Base-by-base conservation (phyloP, 495 filamentous ascomycete species). In the Xylaria telfairii region DNA sequence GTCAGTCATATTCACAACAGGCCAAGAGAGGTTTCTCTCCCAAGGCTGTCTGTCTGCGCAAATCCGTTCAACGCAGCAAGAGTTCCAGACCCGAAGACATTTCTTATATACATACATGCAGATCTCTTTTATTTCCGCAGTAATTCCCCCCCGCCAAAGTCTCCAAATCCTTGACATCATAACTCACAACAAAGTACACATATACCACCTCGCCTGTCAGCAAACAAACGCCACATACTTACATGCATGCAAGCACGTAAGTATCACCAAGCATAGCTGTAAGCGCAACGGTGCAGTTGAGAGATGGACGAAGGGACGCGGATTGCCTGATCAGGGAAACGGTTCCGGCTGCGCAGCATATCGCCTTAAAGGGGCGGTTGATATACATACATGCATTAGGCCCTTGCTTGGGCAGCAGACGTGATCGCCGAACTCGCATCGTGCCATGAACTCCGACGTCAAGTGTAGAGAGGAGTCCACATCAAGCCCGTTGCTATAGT, bases 401-500 rank as follows among this genome's bases (percentile, higher is more conserved):
- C 17, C 56, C 32, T 34, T 37, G 56, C 19, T 59, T 6, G 24
- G n/a, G 10, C 32, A 54, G 13, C 8, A 10, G 10, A 61, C 59
- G 37, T 15, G 37, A 17, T 61, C 57, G 37, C 59, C 37, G 59
- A 61, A 42, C n/a, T 61, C 59, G 59, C 37, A 42, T 41, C 34
- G 10, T 39, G n/a, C n/a, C n/a, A 28, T 5, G 8, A 3, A 21
- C 15, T 21, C 12, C 21, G 10, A 61, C 15, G 19, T 39, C 54
- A 21, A 21, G 15, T 41, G n/a, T 15, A 13, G 53, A 34, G n/a
- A 24, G 34, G 10, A 42, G 32, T 49, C 2, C 19, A 37, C 47
- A 26, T 46, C 1, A 47, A 30, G 61, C 3, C 41, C 7, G 42
- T 13, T 28, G 1, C n/a, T n/a, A 47, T n/a, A 28, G 12, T 17